Base-by-base conservation (phyloP, 495 filamentous ascomycete species). In the Poronia punctata region DNA sequence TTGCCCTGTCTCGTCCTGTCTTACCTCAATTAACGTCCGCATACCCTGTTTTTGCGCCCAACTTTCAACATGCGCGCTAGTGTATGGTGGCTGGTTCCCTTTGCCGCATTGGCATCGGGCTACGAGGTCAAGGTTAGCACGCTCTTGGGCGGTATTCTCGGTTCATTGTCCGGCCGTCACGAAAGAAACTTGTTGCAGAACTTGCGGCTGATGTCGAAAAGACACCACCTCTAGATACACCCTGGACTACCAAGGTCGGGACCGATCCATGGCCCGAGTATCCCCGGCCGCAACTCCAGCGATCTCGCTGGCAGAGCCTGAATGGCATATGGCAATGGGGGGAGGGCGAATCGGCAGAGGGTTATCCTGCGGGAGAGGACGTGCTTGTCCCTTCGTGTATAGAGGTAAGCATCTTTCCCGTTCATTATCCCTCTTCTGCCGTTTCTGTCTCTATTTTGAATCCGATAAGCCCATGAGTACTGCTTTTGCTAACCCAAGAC, bases 271-370 rank as follows among this genome's bases (percentile, higher is more conserved):
- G 80, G 80, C 74, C 78, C 2, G 72, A 82, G 48, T 78, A 84
- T 58, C 80, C 80, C 7, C 73, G 80, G 7, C 80, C 80, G 0
- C 74, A 74, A 45, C 64, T 81, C 26, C 56, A 70, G 33, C 70
- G 80, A 1, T 60, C 71, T 4, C 49, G 68, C 14, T 84, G 80
- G 80, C 59, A 77, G 56, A 80, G 62, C 24, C 61, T 83, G 22
- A 83, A 84, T 49, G 80, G 80, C 0, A 65, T 84, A 11, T 84
- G 80, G 80, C 70, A 71, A n/a, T 82, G 76, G 46, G 65, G 72
- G 42, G 60, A 65, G 37, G 75, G 70, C 0, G 59, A 20, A 15
- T 73, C 69, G 0, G 71, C 73, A 0, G 57, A 65, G 25, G 49
- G 64, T 28, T 52, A 54, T 4, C 62, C 78, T 4, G 43, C 50